These are phyloP conservation scores for Alternaria sp. DNA, from an alignment of 2,329 filamentous ascomycete genomes.

Conservation along the genomic window DNA sequence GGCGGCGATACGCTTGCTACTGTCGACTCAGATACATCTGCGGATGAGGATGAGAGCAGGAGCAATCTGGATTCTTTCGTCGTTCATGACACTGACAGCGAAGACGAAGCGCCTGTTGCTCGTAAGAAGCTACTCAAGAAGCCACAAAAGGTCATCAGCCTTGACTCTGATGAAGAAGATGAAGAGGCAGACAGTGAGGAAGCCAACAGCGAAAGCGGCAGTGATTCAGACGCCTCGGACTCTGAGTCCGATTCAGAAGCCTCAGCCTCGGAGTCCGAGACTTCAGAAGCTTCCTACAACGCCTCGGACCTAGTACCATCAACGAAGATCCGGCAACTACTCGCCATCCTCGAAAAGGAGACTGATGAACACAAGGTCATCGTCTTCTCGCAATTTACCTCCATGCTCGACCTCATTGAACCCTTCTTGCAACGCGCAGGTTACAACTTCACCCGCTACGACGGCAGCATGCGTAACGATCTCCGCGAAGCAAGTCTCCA, in stretches of 20 bases:
- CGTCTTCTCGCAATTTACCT: conserved; percentile 97
- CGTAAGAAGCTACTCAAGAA: conserved; percentile 41
- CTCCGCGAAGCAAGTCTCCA: conserved; percentile 86
- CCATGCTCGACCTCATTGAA: conserved; percentile 95
- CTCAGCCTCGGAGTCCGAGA: conserved; percentile 54
- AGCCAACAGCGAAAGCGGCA: conserved; percentile 52
- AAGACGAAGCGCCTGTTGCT: conserved; percentile 49
- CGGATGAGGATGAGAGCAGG: conserved; percentile 60
- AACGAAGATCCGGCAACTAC: conserved; percentile 89
- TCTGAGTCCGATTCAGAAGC: conserved; percentile 43
- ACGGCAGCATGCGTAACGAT: conserved; percentile 95
- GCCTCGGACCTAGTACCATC: conserved; percentile 69
- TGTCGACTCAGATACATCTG: conserved; percentile 74
- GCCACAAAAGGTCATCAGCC: conserved; percentile 63
- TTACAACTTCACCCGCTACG: conserved; percentile 87
- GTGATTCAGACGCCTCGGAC: conserved; percentile 42
- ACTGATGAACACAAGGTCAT: conserved; percentile 91
- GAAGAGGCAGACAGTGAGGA: conserved; percentile 50
- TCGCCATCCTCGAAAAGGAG: conserved; percentile 82
- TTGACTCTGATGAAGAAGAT: conserved; percentile 57
- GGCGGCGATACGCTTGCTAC: conserved; percentile 81
- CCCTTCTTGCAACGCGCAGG: conserved; percentile 82
- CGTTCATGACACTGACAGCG: conserved; percentile 49
- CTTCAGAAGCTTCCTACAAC: conserved; percentile 52
- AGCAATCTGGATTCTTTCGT: conserved; percentile 50